A percentile compares a stretch with the other conserved stretches of the same genome.
phyloP scores from a whole-genome alignment of 345 rosid genomes.

The Citrus trifoliata region DNA sequence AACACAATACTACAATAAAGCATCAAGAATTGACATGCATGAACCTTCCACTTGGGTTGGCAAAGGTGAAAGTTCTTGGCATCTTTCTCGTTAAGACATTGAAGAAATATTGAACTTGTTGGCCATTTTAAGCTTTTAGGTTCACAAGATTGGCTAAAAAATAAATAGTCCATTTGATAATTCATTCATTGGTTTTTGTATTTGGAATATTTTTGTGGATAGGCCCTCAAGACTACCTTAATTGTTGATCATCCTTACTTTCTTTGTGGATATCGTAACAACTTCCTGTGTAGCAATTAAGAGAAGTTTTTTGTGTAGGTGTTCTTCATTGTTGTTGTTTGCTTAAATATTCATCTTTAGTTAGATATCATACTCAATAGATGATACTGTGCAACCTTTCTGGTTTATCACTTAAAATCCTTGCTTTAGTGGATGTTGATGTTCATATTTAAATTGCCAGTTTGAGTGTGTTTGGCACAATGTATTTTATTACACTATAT shows the following conservation, averaged over 20 bases:
- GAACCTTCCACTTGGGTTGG: conserved; percentile 99
- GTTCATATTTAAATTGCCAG: background rate
- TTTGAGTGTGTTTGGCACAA: background rate
- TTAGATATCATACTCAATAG: background rate
- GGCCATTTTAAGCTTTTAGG: background rate
- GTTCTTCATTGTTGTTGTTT: background rate
- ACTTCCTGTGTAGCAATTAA: background rate
- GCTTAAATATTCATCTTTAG: background rate
- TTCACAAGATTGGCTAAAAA: background rate
- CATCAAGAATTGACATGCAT: conserved; percentile 95
- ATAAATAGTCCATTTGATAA: background rate
- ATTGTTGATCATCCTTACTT: background rate
- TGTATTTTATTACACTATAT: too few species aligned
- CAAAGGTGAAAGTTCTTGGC: conserved; percentile 51
- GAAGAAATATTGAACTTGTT: background rate
- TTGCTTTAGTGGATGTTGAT: background rate
- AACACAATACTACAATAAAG: conserved; percentile 83
- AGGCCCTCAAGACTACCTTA: background rate
- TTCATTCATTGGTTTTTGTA: background rate
- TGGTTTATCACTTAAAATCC: background rate
- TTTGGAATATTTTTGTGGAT: conserved; percentile 7
- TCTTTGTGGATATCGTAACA: background rate
- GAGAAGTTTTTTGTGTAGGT: background rate
- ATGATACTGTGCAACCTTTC: background rate
- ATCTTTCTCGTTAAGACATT: background rate